Evolutionary conservation across 2,329 filamentous ascomycete species (phyloP).

Genomic region (Colletotrichum sp.): DNA sequence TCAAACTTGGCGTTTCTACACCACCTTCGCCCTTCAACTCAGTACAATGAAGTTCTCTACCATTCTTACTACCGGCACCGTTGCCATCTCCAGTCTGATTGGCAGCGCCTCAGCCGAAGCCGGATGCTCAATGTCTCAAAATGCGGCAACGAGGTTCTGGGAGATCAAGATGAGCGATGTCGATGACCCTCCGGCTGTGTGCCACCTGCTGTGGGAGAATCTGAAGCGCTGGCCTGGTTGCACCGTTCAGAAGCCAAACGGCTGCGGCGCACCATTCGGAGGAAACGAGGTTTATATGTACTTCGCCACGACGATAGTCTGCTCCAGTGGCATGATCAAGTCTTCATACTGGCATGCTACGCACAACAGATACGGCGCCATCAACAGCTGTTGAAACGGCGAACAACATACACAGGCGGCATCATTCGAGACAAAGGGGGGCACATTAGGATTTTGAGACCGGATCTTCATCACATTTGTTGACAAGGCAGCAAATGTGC

Average conservation of each 20-base stretch:
- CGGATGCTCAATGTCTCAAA: background rate
- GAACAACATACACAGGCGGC: accelerated
- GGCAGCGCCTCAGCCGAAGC: background rate
- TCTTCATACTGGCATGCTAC: background rate
- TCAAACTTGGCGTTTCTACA: background rate
- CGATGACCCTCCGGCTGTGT: background rate
- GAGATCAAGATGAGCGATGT: background rate
- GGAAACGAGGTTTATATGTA: background rate
- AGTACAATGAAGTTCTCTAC: background rate
- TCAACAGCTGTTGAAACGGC: background rate
- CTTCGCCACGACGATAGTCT: background rate
- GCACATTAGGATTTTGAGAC: accelerated
- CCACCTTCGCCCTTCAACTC: background rate
- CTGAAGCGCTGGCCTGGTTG: background rate
- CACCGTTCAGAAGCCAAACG: background rate
- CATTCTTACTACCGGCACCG: background rate
- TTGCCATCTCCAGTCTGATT: background rate
- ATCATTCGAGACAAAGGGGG: accelerated
- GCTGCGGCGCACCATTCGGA: background rate
- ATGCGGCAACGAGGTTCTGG: background rate
- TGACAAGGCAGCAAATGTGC: background rate
- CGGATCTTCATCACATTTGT: background rate
- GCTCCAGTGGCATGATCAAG: background rate
- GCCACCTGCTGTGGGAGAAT: background rate
- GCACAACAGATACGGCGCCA: background rate